Evolutionary conservation across 2,329 filamentous ascomycete species (phyloP).

Genomic region (Penicillium sclerotigenum): DNA sequence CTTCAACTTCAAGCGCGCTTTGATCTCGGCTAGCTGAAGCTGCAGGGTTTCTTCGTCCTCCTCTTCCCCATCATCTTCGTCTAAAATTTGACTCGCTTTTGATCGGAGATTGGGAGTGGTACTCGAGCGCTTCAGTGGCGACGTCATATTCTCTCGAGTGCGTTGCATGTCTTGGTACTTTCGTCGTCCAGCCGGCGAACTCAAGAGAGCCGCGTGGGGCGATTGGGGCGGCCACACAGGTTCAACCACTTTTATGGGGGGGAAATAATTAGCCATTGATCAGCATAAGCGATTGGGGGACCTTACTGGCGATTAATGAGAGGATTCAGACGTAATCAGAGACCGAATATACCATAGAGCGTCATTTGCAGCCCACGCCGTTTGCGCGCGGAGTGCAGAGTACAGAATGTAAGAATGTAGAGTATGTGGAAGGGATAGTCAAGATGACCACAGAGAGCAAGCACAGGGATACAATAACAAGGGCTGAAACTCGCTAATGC

Average conservation of each 20-base stretch:
- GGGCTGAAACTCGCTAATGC: constrained; percentile 10
- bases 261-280: constrained; percentile 5
- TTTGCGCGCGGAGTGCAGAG: background rate
- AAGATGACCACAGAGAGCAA: background rate
- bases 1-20: constrained; percentile 83
- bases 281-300: background rate
- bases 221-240: constrained; percentile 62
- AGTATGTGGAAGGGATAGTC: background rate
- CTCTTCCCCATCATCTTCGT: constrained; percentile 56
- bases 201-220: constrained; percentile 60
- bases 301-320: background rate
- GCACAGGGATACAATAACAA: constrained; percentile 5
- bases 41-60: constrained; percentile 88
- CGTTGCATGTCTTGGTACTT: constrained; percentile 67
- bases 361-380: constrained; percentile 19
- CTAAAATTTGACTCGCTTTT: constrained; percentile 33
- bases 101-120: constrained; percentile 41
- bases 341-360: constrained; percentile 11
- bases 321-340: constrained; percentile 8
- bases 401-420: background rate
- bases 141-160: constrained; percentile 65
- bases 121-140: constrained; percentile 56
- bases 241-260: constrained; percentile 37
- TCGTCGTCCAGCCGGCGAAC: constrained; percentile 74
- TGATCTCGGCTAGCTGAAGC: constrained; percentile 80